Evolutionary conservation across 2,329 filamentous ascomycete genomes (phyloP), one percentile per base, ranked within the genome.

Genomic region (Dothiorella sarmentorum): DNA sequence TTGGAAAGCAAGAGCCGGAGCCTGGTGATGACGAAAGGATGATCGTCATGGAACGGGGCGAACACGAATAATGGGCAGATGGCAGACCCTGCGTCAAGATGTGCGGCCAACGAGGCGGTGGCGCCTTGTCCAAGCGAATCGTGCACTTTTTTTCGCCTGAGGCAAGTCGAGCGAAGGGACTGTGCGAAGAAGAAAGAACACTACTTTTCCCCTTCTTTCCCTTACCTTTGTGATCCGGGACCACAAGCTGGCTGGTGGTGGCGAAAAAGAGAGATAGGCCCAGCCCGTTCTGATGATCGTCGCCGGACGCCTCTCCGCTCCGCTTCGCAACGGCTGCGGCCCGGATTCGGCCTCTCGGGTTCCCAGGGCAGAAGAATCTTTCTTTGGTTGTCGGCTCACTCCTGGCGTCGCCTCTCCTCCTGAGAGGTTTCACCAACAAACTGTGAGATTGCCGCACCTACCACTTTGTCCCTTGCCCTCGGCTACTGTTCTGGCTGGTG

Each of bases 51-150:
- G 35, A 53, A 40, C 24, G 49, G 35, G 49, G 35, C n/a, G 49
- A n/a, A 40, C 24, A 53, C 49, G 49, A 53, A 26, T 27, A 53
- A 53, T 53, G 49, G 35, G 49, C 24, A 18, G 35, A 40, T 18
- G n/a, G 43, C n/a, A 53, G 49, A 53, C 49, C 49, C 49, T 53
- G 49, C 49, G 49, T 53, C 31, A 40, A 35, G 24, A 40, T 35
- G 49, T 31, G 15, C 10, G n/a, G 7, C 7, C 15, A 6, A 13
- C 47, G 33, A 33, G 33, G 49, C 40, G 35, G 49, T 40, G 49
- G 24, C 49, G 49, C 49, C 49, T 53, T 13, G 26, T 51, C 44
- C 22, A 13, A 17, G 35, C 49, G 47, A 52, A 18, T 52, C 47
- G n/a, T 52, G 31, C 47, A n/a, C n/a, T n/a, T n/a, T n/a, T n/a